These are phyloP conservation scores for Beauveria sp. DNA, from an alignment of 2,329 filamentous ascomycete genomes.

Conservation along the genomic window DNA sequence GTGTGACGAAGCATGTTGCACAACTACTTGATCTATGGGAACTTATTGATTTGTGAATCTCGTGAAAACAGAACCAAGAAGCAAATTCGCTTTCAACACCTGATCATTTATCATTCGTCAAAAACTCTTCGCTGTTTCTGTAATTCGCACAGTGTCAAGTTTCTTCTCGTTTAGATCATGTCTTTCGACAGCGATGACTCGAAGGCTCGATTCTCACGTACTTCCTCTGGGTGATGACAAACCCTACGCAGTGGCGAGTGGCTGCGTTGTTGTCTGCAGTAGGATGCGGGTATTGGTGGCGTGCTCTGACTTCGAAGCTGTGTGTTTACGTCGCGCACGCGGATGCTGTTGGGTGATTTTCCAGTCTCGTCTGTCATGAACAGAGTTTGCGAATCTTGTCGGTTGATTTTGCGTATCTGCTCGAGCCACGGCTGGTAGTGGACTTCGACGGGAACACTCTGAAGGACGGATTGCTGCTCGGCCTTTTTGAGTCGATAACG, in stretches of 20 bases:
- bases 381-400: neutral
- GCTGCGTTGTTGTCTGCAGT: neutral
- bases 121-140: too few species aligned
- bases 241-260: neutral
- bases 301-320: slow-evolving; percentile 3
- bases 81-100: neutral
- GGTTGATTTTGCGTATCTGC: neutral
- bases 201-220: neutral
- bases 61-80: neutral
- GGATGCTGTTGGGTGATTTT: neutral
- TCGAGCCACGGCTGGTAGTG: neutral
- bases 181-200: neutral
- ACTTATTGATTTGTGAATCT: neutral
- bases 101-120: neutral
- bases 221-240: neutral
- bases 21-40: neutral
- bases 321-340: neutral
- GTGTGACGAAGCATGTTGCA: neutral
- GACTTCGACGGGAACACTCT: neutral
- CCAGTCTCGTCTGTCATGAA: neutral
- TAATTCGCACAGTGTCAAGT: neutral
- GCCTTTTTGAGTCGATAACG: neutral
- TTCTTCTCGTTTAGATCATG: neutral
- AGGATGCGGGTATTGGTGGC: neutral
- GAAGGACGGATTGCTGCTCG: neutral